Evolutionary conservation across 129 eudicot genomes (phyloP), one percentile per base, ranked within the genome.

Genomic region (Deinandra increscens): DNA sequence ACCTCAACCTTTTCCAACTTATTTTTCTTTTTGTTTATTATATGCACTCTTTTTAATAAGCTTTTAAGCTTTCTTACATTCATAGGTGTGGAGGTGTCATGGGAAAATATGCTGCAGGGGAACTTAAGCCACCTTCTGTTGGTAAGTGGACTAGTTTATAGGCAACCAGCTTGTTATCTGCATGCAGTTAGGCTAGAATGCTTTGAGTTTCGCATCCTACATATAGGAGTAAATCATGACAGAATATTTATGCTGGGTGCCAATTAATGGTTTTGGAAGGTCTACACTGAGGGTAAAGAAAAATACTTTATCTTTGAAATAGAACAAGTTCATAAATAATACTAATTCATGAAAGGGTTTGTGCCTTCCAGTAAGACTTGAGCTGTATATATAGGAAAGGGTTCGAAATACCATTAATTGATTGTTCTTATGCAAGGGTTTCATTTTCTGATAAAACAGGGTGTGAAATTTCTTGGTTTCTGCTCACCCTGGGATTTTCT

Each of bases 101-200:
- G 98, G 98, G 98, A 62, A 92, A 87, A 64, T 92, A 92, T 78
- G 96, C 95, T 14, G 95, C 95, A 60, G 98, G 98, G 64, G 98
- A 92, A 60, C 89, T 92, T 73, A 92, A 88, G 76, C 98, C 98
- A 41, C 98, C 98, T 43, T 80, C 90, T 39, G 77, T 75, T 64
- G 81, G 98, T 92, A 76, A 78, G 95, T 61, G 56, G 67, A 71
- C 45, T 58, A 41, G 66, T 55, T n/a, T 59, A 45, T 42, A 71
- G 43, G 31, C 17, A 41, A 56, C 31, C 26, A 19, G 31, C 42
- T 33, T 58, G 58, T 58, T 43, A 58, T 70, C 9, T 45, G 55
- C n/a, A n/a, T 60, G 15, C 61, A 38, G 9, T 70, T 36, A 39
- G n/a, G 31, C 29, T 15, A 38, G 54, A 70, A 55, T 70, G 43